These are phyloP conservation scores for Plasmodium knowlesi DNA, from an alignment of 169 alveolate genomes.

Conservation along the genomic window DNA sequence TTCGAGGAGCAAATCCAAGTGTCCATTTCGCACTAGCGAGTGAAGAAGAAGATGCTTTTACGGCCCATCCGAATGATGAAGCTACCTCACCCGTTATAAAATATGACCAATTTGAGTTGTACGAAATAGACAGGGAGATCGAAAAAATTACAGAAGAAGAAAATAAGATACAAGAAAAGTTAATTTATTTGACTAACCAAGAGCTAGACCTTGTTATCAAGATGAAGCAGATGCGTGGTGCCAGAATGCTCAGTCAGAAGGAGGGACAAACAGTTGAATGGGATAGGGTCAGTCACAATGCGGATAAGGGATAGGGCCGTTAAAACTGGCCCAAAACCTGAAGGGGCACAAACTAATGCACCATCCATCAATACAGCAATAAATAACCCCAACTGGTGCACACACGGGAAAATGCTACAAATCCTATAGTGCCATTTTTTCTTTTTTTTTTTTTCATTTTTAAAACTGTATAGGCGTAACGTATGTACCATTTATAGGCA, in stretches of 20 bases:
- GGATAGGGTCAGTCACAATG: background rate
- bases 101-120: constrained; percentile 39
- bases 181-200: constrained; percentile 51
- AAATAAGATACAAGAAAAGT: constrained; percentile 54
- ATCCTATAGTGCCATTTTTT: background rate
- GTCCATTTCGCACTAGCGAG: background rate
- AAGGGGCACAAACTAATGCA: background rate
- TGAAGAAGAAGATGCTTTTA: background rate
- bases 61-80: background rate
- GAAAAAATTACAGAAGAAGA: constrained; percentile 68
- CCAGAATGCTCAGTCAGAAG: background rate
- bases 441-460: background rate
- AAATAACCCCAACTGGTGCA: background rate
- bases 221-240: constrained; percentile 1
- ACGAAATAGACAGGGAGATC: constrained; percentile 59
- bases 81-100: constrained; percentile 14
- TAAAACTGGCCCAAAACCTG: background rate
- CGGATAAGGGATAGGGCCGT: background rate
- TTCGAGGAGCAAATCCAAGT: background rate
- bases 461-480: background rate
- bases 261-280: background rate
- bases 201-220: constrained; percentile 43
- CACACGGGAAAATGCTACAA: background rate
- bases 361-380: background rate
- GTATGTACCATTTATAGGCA: background rate